Base-by-base conservation (phyloP, 2,329 filamentous ascomycete genomes). In the Colletotrichum liaoningense region DNA sequence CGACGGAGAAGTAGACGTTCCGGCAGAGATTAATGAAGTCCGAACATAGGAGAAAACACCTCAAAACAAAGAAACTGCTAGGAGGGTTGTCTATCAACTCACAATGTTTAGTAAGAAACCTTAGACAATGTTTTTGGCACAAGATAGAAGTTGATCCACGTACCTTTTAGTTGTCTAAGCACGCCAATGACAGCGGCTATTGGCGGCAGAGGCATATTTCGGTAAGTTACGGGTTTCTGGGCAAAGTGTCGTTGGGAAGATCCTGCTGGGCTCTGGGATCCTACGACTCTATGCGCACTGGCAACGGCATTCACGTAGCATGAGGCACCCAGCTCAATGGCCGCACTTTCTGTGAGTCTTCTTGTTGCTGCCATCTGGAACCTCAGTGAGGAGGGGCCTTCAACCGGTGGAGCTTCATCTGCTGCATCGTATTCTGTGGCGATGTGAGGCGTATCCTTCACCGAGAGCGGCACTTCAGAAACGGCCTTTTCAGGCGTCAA, bases 11-110 rank as follows among this genome's bases (percentile, higher is more conserved):
- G 75, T 89, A 89, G 35, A 88, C 83, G 63, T 79, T 80, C 7
- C 81, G 85, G 73, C 88, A 90, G 3, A 86, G 80, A 57, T 85
- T 84, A 5, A 84, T 82, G 72, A 90, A 89, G 67, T 86, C 84
- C 6, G 84, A 82, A 22, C 88, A 78, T 5, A 60, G 35, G 35
- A 64, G 49, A 6, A 69, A 58, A 30, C 35, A 69, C 4, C 67
- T 60, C 12, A 69, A 22, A 2, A 68, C 49, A 19, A 22, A 33
- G 7, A 68, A 68, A 33, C 57, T 68, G 11, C 30, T 42, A 1
- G 65, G 57, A 8, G 56, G 38, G 11, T 16, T 38, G 9, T 63
- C 65, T 68, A 33, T 33, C 30, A 33, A 33, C 30, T 33, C 30
- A 33, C 1, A 11, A 4, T 33, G 1, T 8, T 33, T 11, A 33